phyloP scores from a whole-genome alignment of 371 early-diverging fungal genomes.

The Actinomortierella ambigua region DNA sequence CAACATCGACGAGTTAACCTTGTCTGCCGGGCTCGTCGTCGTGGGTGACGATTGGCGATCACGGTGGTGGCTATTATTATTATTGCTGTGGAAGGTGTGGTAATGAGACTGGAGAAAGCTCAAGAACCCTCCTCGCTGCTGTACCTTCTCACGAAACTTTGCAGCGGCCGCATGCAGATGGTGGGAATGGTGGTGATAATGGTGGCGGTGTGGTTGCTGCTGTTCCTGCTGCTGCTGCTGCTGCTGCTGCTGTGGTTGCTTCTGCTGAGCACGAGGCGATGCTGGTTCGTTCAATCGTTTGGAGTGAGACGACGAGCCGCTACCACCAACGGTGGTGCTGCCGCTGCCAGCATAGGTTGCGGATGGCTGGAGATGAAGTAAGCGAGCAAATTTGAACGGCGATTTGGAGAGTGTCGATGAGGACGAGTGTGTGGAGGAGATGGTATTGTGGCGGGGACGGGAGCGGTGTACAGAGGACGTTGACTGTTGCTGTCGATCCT shows the following conservation, averaged over 20 bases:
- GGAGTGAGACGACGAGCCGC: neutral
- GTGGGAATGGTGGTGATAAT: slow-evolving; percentile 1
- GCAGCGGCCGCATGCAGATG: neutral
- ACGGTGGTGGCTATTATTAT: neutral
- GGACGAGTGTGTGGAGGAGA: neutral
- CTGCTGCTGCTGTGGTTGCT: slow-evolving; percentile 2
- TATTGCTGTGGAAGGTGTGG: slow-evolving; percentile 30
- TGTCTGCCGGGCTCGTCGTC: too few species aligned
- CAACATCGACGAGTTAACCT: too few species aligned
- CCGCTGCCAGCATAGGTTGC: slow-evolving; percentile 1
- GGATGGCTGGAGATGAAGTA: slow-evolving; percentile 10
- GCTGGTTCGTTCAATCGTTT: neutral
- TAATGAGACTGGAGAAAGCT: slow-evolving; percentile 42
- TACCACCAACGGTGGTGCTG: slow-evolving; percentile 4
- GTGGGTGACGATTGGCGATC: too few species aligned
- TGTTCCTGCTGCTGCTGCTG: slow-evolving; percentile 7
- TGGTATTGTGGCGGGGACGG: slow-evolving; percentile 5
- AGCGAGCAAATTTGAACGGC: slow-evolving; percentile 5
- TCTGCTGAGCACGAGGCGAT: neutral
- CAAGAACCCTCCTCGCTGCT: slow-evolving; percentile 30
- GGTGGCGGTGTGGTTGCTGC: slow-evolving; percentile 2
- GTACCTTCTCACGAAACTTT: slow-evolving; percentile 1
- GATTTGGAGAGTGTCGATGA: neutral
- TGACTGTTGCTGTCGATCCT: too few species aligned
- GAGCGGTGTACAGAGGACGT: slow-evolving; percentile 4